phyloP scores from a whole-genome alignment of 2,329 filamentous ascomycete species.

The Trichoderma breve region DNA sequence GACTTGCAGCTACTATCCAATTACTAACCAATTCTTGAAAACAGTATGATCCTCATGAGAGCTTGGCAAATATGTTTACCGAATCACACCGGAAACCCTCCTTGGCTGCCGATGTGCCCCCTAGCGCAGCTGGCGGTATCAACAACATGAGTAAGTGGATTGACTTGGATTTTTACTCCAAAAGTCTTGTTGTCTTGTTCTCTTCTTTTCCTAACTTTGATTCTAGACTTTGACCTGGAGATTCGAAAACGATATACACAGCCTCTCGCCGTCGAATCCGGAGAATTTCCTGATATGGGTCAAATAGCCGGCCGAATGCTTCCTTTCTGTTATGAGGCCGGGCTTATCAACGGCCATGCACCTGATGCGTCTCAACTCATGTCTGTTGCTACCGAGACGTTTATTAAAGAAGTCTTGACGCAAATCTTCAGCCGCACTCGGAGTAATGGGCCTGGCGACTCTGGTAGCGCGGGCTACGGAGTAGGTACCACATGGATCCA shows the following conservation, averaged over 20 bases:
- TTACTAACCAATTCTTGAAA: conserved; percentile 23
- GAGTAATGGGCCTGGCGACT: conserved; percentile 63
- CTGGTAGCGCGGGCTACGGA: conserved; percentile 61
- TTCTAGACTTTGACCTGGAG: conserved; percentile 62
- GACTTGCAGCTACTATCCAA: not conserved
- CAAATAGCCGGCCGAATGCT: conserved; percentile 64
- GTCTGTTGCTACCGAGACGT: conserved; percentile 63
- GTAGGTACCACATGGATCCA: conserved; percentile 70
- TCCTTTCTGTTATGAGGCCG: conserved; percentile 66
- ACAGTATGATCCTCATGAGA: conserved; percentile 56
- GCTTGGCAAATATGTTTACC: conserved; percentile 50
- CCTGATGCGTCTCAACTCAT: conserved; percentile 62
- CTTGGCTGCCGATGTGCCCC: conserved; percentile 59
- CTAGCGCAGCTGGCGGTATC: conserved; percentile 66
- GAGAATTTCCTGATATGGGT: conserved; percentile 65
- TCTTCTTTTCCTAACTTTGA: conserved; percentile 22
- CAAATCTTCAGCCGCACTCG: conserved; percentile 63
- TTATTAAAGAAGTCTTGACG: conserved; percentile 64
- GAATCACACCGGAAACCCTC: conserved; percentile 49
- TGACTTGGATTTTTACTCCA: not conserved
- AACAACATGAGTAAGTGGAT: conserved; percentile 71
- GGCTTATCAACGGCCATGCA: conserved; percentile 58
- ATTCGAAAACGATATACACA: conserved; percentile 65
- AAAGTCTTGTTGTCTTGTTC: not conserved
- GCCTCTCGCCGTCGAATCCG: conserved; percentile 64